phyloP scores from a whole-genome alignment of 78 protist genomes.

The slime mould (Dictyostelium discoideum) region dicty_2.7 NC_007091.3:4088001-4088500 shows the following conservation, averaged over 20 bases:
- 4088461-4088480: neutral
- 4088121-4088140: slow-evolving; percentile 74
- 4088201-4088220: slow-evolving; percentile 45
- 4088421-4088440: slow-evolving; percentile 1
- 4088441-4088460: neutral
- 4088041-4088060: slow-evolving; percentile 48
- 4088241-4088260: no score
- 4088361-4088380: no score
- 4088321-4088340: slow-evolving; percentile 36
- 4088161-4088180: slow-evolving; percentile 34
- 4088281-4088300: no score
- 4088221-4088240: slow-evolving; percentile 84
- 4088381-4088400: no score
- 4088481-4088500: neutral
- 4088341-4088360: neutral
- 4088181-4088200: neutral
- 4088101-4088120: slow-evolving; percentile 42
- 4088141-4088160: slow-evolving; percentile 34
- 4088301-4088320: slow-evolving; percentile 71
- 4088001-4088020: neutral
- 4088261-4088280: no score
- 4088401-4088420: neutral
- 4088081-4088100: slow-evolving; percentile 38
- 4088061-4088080: slow-evolving; percentile 62
- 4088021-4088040: neutral